phyloP scores from a whole-genome alignment of 2,329 filamentous ascomycete genomes.

The Tolypocladium tropicale region DNA sequence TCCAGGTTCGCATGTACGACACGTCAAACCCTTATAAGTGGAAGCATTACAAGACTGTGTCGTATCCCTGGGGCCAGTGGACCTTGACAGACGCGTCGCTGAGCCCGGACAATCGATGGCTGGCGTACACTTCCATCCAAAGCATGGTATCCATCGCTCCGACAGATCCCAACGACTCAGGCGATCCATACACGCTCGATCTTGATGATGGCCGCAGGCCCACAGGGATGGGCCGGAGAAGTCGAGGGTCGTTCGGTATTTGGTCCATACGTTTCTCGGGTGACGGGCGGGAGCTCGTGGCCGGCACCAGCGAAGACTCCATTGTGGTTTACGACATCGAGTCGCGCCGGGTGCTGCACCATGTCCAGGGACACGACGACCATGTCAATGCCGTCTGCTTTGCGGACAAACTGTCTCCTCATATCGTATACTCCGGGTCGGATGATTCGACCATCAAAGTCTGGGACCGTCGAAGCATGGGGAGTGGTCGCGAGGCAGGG shows the following conservation, averaged over 20 bases:
- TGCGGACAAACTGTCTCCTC: conserved; percentile 76
- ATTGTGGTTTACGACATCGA: conserved; percentile 93
- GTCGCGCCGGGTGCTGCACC: conserved; percentile 61
- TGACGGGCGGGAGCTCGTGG: conserved; percentile 82
- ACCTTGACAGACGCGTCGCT: conserved; percentile 90
- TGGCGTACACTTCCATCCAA: conserved; percentile 86
- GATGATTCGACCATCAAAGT: conserved; percentile 92
- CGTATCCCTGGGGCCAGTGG: conserved; percentile 83
- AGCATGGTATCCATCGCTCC: conserved; percentile 75
- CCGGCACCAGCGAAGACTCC: conserved; percentile 68
- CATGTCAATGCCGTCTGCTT: conserved; percentile 98
- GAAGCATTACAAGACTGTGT: conserved; percentile 88
- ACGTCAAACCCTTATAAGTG: conserved; percentile 92
- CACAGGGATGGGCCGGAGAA: conserved; percentile 14
- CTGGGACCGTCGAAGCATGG: conserved; percentile 91
- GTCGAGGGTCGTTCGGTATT: conserved; percentile 46
- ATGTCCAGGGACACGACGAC: conserved; percentile 67
- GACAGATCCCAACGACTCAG: conserved; percentile 73
- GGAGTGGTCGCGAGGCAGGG: conserved; percentile 62
- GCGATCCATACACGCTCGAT: conserved; percentile 72
- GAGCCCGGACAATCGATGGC: conserved; percentile 81
- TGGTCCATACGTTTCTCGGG: conserved; percentile 91
- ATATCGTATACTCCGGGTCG: conserved; percentile 91
- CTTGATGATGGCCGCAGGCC: conserved; percentile 30
- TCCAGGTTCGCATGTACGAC: conserved; percentile 93